These are phyloP conservation scores for Glarea lozoyensis DNA, from an alignment of 495 filamentous ascomycete species.

Conservation along the genomic window DNA sequence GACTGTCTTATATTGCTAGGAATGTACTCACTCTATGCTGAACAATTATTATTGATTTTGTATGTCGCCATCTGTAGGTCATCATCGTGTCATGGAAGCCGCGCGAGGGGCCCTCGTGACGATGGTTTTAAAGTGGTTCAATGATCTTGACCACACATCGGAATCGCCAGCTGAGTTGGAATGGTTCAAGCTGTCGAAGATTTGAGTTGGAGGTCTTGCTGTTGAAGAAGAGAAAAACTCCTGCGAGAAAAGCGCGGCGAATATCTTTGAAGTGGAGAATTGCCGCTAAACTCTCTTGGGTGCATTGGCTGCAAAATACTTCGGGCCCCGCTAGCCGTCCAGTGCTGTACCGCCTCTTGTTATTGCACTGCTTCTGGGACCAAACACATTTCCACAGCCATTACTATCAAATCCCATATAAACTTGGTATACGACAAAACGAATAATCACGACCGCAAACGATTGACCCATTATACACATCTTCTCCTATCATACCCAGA, in stretches of 20 bases:
- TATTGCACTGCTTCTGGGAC: too few species aligned
- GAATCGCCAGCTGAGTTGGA: slow-evolving; percentile 73
- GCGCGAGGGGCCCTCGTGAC: slow-evolving; percentile 81
- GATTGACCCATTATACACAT: neutral
- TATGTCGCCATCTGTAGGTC: slow-evolving; percentile 87
- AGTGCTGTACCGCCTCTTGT: too few species aligned
- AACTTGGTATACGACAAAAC: neutral
- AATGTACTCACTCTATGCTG: too few species aligned
- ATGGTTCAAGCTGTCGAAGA: slow-evolving; percentile 63
- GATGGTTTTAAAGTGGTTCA: slow-evolving; percentile 91
- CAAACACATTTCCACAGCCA: neutral
- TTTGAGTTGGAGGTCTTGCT: slow-evolving; percentile 90
- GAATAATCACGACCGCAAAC: neutral
- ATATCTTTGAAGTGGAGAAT: too few species aligned
- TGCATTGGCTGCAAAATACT: too few species aligned
- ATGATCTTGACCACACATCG: slow-evolving; percentile 63
- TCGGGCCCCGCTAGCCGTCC: too few species aligned
- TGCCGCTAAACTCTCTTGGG: too few species aligned
- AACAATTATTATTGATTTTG: too few species aligned
- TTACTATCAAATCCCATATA: slow-evolving; percentile 3
- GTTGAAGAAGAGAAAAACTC: slow-evolving; percentile 36
- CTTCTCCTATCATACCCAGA: neutral
- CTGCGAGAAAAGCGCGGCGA: slow-evolving; percentile 6
- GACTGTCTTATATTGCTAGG: too few species aligned
- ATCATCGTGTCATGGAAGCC: slow-evolving; percentile 96